These are phyloP conservation scores for Zygosaccharomyces lentus DNA, from an alignment of 805 yeast species.

Conservation along the genomic window DNA sequence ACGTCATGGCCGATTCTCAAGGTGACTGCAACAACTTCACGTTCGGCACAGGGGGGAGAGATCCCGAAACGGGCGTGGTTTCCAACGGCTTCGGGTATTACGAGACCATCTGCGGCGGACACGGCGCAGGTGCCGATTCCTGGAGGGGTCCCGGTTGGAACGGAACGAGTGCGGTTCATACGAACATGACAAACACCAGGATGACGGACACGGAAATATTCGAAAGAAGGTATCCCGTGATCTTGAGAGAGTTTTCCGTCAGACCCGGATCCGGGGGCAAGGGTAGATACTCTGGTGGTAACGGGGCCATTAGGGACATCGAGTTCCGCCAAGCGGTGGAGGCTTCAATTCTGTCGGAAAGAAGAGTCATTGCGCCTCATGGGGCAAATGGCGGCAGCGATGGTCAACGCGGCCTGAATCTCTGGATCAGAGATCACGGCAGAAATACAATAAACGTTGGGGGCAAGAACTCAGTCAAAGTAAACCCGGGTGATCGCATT, in stretches of 20 bases:
- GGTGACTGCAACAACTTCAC: slow-evolving; percentile 94
- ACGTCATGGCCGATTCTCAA: slow-evolving; percentile 91
- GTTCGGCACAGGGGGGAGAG: slow-evolving; percentile 74
- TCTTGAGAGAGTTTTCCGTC: slow-evolving; percentile 65
- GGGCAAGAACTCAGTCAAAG: slow-evolving; percentile 62
- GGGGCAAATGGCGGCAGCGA: slow-evolving; percentile 80
- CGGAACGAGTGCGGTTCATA: slow-evolving; percentile 87
- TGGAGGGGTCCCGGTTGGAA: slow-evolving; percentile 69
- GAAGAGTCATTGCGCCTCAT: slow-evolving; percentile 80
- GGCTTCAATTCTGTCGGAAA: slow-evolving; percentile 79
- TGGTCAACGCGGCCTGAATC: slow-evolving; percentile 68
- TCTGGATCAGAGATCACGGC: slow-evolving; percentile 42
- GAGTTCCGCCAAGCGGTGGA: slow-evolving; percentile 70
- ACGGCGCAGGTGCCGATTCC: slow-evolving; percentile 63
- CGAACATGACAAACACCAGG: slow-evolving; percentile 90
- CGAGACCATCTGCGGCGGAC: slow-evolving; percentile 94
- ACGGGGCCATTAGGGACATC: slow-evolving; percentile 81
- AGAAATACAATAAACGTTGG: slow-evolving; percentile 48
- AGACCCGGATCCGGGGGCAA: slow-evolving; percentile 75
- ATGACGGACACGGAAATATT: slow-evolving; percentile 88
- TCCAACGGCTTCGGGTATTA: slow-evolving; percentile 79
- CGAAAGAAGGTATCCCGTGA: slow-evolving; percentile 83
- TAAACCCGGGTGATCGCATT: slow-evolving; percentile 60
- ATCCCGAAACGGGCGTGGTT: slow-evolving; percentile 39
- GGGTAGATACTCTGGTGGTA: slow-evolving; percentile 73